These are phyloP conservation scores for Apiotrichum gamsii DNA, from an alignment of 1,284 basidiomycete genomes.

Conservation along the genomic window DNA sequence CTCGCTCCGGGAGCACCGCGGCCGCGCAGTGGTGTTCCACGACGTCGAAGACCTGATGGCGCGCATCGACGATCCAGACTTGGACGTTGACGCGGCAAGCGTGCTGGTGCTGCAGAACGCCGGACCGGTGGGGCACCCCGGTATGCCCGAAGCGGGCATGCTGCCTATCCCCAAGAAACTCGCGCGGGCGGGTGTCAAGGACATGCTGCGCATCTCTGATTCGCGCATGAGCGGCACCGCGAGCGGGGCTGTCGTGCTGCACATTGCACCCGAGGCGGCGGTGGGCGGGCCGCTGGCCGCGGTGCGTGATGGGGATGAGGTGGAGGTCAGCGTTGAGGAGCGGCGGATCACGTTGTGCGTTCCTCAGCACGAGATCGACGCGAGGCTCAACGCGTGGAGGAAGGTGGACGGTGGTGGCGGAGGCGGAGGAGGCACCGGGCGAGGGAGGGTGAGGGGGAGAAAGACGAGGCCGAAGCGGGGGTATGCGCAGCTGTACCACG, in stretches of 20 bases:
- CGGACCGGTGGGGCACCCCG: constrained; percentile 40
- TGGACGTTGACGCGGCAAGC: constrained; percentile 27
- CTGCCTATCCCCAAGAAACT: constrained; percentile 44
- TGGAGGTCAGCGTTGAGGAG: constrained; percentile 35
- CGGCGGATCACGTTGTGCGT: constrained; percentile 25
- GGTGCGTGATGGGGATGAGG: constrained; percentile 38
- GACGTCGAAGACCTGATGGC: constrained; percentile 30
- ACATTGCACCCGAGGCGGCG: constrained; percentile 44
- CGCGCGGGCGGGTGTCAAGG: constrained; percentile 36
- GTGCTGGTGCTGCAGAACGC: constrained; percentile 43
- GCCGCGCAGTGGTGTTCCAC: constrained; percentile 36
- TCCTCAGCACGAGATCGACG: constrained; percentile 23
- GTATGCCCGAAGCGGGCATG: constrained; percentile 47
- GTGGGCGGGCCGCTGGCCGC: constrained; percentile 42
- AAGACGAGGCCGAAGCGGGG: constrained; percentile 22
- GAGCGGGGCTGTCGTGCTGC: constrained; percentile 39
- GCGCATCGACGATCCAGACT: constrained; percentile 36
- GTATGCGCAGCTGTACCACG: constrained; percentile 35
- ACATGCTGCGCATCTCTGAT: constrained; percentile 44
- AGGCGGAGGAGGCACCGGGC: neutral
- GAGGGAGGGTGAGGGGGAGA: too few species aligned
- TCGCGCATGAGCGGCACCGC: constrained; percentile 46
- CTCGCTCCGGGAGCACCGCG: constrained; percentile 24
- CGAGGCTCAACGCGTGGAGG: constrained; percentile 23
- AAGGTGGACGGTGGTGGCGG: neutral